phyloP scores from a whole-genome alignment of 805 yeast species.

The Ogataea thermomethanolica region DNA sequence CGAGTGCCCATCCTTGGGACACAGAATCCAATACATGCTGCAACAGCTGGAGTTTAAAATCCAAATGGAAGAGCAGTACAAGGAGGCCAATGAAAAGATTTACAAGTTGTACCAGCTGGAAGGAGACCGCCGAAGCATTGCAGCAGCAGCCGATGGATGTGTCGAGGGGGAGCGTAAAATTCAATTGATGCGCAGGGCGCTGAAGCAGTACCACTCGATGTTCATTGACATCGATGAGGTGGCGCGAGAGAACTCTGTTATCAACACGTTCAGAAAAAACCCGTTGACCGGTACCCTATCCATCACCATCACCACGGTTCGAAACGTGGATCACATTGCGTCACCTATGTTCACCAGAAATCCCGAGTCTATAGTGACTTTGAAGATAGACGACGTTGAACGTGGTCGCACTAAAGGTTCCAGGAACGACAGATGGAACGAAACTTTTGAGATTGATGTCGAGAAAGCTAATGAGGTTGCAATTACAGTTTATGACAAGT shows the following conservation, averaged over 20 bases:
- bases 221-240: conserved; percentile 70
- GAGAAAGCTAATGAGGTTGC: conserved; percentile 93
- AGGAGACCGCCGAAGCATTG: conserved; percentile 81
- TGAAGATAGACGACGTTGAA: conserved; percentile 87
- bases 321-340: conserved; percentile 91
- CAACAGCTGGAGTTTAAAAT: conserved; percentile 92
- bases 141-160: conserved; percentile 86
- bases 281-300: conserved; percentile 80
- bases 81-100: conserved; percentile 87
- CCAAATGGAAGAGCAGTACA: conserved; percentile 90
- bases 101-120: conserved; percentile 82
- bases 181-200: conserved; percentile 74
- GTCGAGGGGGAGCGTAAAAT: conserved; percentile 82
- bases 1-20: conserved; percentile 93
- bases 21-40: conserved; percentile 90
- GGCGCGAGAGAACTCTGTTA: conserved; percentile 59
- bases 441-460: conserved; percentile 73
- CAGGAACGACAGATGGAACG: conserved; percentile 78
- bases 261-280: conserved; percentile 71
- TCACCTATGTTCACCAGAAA: conserved; percentile 73
- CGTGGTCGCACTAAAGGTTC: conserved; percentile 72
- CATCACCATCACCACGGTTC: conserved; percentile 68
- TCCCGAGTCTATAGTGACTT: conserved; percentile 72
- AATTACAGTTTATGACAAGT: conserved; percentile 78
- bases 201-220: conserved; percentile 87